A percentile compares a stretch with the other conserved stretches of the same genome.
phyloP scores from a whole-genome alignment of 352 stramenopile genomes.

The Lagenidium sp. region DNA sequence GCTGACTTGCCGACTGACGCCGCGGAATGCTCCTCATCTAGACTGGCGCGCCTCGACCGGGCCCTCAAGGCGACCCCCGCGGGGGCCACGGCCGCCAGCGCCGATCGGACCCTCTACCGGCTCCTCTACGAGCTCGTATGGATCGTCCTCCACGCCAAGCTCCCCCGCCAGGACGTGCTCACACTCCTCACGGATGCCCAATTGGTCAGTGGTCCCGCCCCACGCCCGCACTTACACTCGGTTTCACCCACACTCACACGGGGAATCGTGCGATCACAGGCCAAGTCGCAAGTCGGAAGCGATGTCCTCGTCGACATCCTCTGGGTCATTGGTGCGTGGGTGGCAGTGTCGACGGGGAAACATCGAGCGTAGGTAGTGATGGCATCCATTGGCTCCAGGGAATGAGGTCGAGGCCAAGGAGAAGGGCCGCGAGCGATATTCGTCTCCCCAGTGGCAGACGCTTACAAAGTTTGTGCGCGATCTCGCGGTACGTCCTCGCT shows the following conservation, averaged over 20 bases:
- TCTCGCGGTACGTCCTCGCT: slow-evolving; percentile 33
- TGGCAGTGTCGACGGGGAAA: too few species aligned
- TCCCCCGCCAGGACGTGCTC: slow-evolving; percentile 62
- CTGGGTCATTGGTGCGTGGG: slow-evolving; percentile 40
- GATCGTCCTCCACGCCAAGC: slow-evolving; percentile 58
- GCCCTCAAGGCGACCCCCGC: too few species aligned
- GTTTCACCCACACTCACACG: too few species aligned
- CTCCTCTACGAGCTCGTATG: slow-evolving; percentile 76
- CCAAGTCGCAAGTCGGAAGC: slow-evolving; percentile 20
- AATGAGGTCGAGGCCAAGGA: slow-evolving; percentile 74
- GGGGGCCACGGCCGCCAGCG: too few species aligned
- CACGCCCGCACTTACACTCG: too few species aligned
- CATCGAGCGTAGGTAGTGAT: too few species aligned
- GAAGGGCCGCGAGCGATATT: slow-evolving; percentile 54
- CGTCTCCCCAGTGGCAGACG: slow-evolving; percentile 60
- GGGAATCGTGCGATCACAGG: too few species aligned
- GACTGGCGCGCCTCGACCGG: too few species aligned
- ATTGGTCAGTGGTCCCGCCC: too few species aligned
- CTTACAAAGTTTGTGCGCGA: slow-evolving; percentile 51
- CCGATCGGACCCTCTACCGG: slow-evolving; percentile 44
- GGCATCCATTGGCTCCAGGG: too few species aligned
- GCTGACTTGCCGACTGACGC: too few species aligned
- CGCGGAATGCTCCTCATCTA: too few species aligned
- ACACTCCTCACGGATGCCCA: slow-evolving; percentile 58
- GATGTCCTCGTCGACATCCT: slow-evolving; percentile 62